Evolutionary conservation across 768 basidiomycete genomes (phyloP), one percentile per base, ranked within the genome.

Genomic region (Postia placenta): DNA sequence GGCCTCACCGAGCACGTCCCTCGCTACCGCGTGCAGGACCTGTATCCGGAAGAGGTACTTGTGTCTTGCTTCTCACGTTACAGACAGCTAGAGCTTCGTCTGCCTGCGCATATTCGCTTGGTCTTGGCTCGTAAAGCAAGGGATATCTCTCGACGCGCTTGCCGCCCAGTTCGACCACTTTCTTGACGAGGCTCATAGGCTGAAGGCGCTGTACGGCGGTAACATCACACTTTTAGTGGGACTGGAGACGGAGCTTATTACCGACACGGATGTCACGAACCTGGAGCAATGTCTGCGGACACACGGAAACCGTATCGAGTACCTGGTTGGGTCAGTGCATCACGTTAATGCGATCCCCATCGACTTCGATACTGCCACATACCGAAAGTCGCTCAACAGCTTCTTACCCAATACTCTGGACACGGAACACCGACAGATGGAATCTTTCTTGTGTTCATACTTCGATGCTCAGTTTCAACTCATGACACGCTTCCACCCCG

Each of bases 21-120:
- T 23, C 81, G 95, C 23, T 95, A 93, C 67, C 76, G 91, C 49
- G 49, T 58, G 1, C 64, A 75, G 27, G 93, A 99, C 63, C 70
- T 98, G 24, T 98, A 96, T 65, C 94, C 95, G 17, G 96, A 98
- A 72, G 96, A 99, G 81, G 93, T 94, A 62, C 58, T 70, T 56
- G 22, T 17, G 23, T 40, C 20, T 19, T 19, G 30, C 42, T 33
- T 39, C 19, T 39, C 19, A 17, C 19, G 38, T 22, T 38, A 47
- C 44, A 49, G 38, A 40, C 52, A 37, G 57, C 47, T 43, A 27
- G 41, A 42, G 48, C 19, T 11, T 7, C 7, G 12, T 23, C 7
- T 30, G 39, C 26, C 12, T 17, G 17, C 25, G 11, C n/a, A n/a
- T n/a, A n/a, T n/a, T 42, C 54, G 42, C 39, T 42, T 20, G 27